Evolutionary conservation across 805 yeast genomes (phyloP).

Genomic region (Kuraishia hungarica): DNA sequence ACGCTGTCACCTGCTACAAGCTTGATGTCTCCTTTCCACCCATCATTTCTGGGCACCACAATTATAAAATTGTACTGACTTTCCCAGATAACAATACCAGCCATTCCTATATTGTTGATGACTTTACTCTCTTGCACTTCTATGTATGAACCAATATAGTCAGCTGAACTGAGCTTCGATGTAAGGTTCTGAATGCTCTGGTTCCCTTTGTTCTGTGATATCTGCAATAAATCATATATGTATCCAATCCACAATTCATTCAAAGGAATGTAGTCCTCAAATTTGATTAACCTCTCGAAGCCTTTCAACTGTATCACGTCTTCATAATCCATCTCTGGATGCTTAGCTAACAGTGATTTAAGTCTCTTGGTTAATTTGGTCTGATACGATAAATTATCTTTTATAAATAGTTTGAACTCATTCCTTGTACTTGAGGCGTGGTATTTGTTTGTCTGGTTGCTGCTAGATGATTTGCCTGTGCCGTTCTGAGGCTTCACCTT

Average conservation of each 20-base stretch:
- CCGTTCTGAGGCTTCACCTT: background rate
- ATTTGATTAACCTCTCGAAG: slow-evolving; percentile 21
- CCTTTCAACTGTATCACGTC: slow-evolving; percentile 14
- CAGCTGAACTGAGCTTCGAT: slow-evolving; percentile 63
- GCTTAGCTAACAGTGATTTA: slow-evolving; percentile 15
- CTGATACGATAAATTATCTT: slow-evolving; percentile 29
- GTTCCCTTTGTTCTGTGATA: slow-evolving; percentile 7
- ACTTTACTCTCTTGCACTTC: slow-evolving; percentile 52
- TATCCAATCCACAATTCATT: slow-evolving; percentile 70
- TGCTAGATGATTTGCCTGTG: slow-evolving; percentile 1
- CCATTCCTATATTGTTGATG: slow-evolving; percentile 45
- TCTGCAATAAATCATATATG: slow-evolving; percentile 40
- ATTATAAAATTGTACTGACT: slow-evolving; percentile 64
- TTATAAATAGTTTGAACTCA: slow-evolving; percentile 33
- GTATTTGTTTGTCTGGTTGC: slow-evolving; percentile 11
- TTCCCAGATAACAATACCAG: slow-evolving; percentile 82
- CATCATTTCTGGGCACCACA: slow-evolving; percentile 36
- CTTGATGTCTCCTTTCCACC: slow-evolving; percentile 22
- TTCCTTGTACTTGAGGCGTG: slow-evolving; percentile 21
- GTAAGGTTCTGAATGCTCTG: slow-evolving; percentile 25
- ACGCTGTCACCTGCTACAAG: slow-evolving; percentile 1
- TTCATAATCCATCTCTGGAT: slow-evolving; percentile 13
- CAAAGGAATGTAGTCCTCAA: slow-evolving; percentile 44
- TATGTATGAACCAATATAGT: slow-evolving; percentile 68
- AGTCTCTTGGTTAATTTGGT: slow-evolving; percentile 27